Evolutionary conservation across 2,329 filamentous ascomycete genomes (phyloP), one percentile per base, ranked within the genome.

Genomic region (Knufia petricola): DNA sequence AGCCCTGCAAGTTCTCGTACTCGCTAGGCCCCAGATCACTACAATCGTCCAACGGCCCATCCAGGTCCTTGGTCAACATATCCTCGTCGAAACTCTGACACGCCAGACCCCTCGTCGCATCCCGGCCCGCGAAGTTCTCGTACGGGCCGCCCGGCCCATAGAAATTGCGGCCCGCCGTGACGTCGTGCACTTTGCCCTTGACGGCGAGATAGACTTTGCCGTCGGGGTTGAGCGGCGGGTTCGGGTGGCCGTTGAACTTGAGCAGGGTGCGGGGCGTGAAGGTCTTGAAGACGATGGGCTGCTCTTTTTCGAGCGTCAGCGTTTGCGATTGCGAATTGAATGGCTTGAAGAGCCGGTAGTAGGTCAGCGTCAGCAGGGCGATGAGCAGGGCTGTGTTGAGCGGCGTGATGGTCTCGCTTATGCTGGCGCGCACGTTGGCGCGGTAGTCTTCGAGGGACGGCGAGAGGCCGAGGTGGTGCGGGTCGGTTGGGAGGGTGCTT

Each of bases 91-190:
- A 96, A 70, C 87, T 94, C 51, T 89, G 87, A 66, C 79, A 86
- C 1, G 92, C 90, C 52, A 98, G 70, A 1, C 92, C 92, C 46
- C 90, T 77, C 55, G 79, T 87, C 17, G 92, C 92, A 67, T 98
- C 92, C 32, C 89, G 75, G 0, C 92, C 92, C 0, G 92, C 92
- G 63, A 98, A 98, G 71, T 96, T 96, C 66, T 83, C 82, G 66
- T 98, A 98, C 1, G 90, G 88, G 0, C 90, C 90, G 10, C 88
- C 89, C 17, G 92, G 92, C 3, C 92, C 92, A 69, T 98, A 98
- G 68, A 96, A 96, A 72, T 94, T 89, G 61, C 84, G 79, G 20
- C 92, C 90, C 12, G 81, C 71, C 0, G 82, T 81, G 20, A 96
- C 90, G 64, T 98, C 92, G 64, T 95, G 96, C 55, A 96, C 83